These are phyloP conservation scores for Fusarium armeniacum DNA, from an alignment of 2,329 filamentous ascomycete genomes.

Conservation along the genomic window DNA sequence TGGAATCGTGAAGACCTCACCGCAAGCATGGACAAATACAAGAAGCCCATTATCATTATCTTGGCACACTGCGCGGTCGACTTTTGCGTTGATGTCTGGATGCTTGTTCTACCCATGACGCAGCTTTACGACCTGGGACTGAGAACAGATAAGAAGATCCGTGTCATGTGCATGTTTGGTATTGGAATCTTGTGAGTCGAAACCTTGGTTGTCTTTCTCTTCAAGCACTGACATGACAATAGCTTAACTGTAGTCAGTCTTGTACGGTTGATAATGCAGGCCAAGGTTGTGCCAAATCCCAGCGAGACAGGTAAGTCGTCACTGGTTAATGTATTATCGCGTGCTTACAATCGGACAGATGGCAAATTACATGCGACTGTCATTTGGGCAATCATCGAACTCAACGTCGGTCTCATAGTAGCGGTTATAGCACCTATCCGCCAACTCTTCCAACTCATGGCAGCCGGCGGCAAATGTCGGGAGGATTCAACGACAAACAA, in stretches of 20 bases:
- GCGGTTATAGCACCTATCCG: conserved; percentile 6
- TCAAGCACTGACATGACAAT: not conserved
- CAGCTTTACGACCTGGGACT: conserved; percentile 17
- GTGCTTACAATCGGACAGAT: not conserved
- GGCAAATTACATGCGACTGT: not conserved
- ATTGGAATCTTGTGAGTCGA: conserved; percentile 17
- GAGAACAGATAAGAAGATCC: conserved; percentile 2
- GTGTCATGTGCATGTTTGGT: conserved; percentile 13
- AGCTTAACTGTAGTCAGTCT: conserved; percentile 4
- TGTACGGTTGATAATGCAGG: not conserved
- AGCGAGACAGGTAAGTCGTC: conserved; percentile 2
- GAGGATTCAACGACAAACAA: not conserved
- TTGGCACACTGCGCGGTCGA: not conserved
- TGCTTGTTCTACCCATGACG: conserved; percentile 29
- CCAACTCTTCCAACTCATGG: not conserved
- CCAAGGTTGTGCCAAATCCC: not conserved
- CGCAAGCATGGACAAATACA: not conserved
- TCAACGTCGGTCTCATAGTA: conserved; percentile 14
- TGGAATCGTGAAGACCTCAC: not conserved
- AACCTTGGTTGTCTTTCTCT: too few relatives aligned
- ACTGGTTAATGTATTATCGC: accelerated
- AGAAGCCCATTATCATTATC: accelerated
- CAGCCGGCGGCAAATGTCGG: not conserved
- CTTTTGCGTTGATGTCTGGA: conserved; percentile 19
- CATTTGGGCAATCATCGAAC: conserved; percentile 10